Conservation (phyloP, 192 early-diverging fungal species). For the Pilaira anomala region DNA sequence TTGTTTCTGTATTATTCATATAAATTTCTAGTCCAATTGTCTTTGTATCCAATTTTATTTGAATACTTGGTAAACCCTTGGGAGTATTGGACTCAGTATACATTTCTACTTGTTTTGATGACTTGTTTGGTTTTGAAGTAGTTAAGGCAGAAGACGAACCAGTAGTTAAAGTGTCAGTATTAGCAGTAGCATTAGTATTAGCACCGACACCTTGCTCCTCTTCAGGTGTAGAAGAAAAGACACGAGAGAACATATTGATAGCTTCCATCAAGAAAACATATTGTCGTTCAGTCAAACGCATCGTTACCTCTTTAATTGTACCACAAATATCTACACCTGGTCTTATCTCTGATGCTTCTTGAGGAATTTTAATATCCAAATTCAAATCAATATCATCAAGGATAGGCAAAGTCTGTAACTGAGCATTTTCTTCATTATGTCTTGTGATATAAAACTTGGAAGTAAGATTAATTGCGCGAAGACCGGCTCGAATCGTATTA, state of each 20-base stretch:
- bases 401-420: conserved; percentile 59
- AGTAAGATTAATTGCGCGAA: conserved; percentile 58
- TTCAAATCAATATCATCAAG: conserved; percentile 83
- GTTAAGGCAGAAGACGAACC: neutral
- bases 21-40: conserved; percentile 83
- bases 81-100: neutral
- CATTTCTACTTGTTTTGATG: neutral
- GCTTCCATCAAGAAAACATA: conserved; percentile 77
- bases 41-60: conserved; percentile 58
- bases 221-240: conserved; percentile 26
- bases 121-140: neutral
- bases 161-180: neutral
- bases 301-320: conserved; percentile 67
- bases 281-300: conserved; percentile 79
- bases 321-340: conserved; percentile 49
- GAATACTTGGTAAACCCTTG: conserved; percentile 11
- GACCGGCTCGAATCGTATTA: conserved; percentile 59
- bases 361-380: conserved; percentile 54
- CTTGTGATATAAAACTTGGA: conserved; percentile 43
- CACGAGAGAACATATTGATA: conserved; percentile 48
- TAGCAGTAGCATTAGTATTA: neutral
- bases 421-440: conserved; percentile 39
- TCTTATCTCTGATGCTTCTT: conserved; percentile 28
- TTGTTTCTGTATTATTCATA: conserved; percentile 49
- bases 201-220: conserved; percentile 5